Evolutionary conservation across 2,329 filamentous ascomycete genomes (phyloP).

Genomic region (Rhytidhysteron rufulum): DNA sequence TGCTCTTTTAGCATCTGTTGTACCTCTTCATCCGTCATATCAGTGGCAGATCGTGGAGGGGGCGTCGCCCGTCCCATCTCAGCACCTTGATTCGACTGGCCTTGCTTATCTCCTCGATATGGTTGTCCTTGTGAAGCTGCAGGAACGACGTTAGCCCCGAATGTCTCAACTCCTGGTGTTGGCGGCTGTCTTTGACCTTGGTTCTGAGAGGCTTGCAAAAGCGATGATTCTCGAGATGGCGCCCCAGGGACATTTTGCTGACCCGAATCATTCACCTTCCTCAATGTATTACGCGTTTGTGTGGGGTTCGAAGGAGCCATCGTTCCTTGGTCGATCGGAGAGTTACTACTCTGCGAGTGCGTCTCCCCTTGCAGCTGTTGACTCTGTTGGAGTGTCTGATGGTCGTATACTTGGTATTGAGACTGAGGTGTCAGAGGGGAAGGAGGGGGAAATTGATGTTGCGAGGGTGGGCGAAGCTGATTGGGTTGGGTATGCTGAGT

Average conservation of each 20-base stretch:
- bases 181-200: constrained; percentile 32
- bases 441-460: constrained; percentile 30
- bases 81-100: constrained; percentile 20
- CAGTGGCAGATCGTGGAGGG: constrained; percentile 40
- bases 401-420: constrained; percentile 31
- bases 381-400: constrained; percentile 21
- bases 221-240: constrained; percentile 30
- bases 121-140: constrained; percentile 42
- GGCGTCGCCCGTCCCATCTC: constrained; percentile 42
- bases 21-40: constrained; percentile 47
- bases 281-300: constrained; percentile 26
- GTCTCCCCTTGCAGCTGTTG: constrained; percentile 24
- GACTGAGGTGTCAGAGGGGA: constrained; percentile 24
- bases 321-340: constrained; percentile 28
- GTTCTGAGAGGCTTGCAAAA: constrained; percentile 34
- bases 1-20: constrained; percentile 47
- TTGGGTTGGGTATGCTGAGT: constrained; percentile 24
- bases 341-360: constrained; percentile 22
- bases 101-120: constrained; percentile 36
- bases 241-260: constrained; percentile 22
- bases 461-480: constrained; percentile 30
- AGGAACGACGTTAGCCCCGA: constrained; percentile 44
- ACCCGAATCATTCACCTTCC: constrained; percentile 30
- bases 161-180: constrained; percentile 38
- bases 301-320: constrained; percentile 22